Conservation (phyloP, 2,329 filamentous ascomycete species). For the Pseudocercospora pini-densiflorae region DNA sequence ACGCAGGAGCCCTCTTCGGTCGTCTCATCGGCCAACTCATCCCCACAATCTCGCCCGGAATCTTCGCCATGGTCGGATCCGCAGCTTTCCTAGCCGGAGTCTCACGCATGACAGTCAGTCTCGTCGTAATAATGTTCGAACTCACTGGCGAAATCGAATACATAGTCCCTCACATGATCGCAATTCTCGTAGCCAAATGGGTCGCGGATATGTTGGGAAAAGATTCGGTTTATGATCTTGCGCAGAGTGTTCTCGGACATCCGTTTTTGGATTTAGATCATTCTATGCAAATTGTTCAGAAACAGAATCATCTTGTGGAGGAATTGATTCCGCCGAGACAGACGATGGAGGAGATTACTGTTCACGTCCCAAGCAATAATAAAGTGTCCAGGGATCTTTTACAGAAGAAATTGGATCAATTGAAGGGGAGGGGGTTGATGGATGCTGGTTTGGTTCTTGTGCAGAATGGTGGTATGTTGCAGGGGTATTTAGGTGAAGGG, state of each 20-base stretch:
- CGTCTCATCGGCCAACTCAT: constrained; percentile 56
- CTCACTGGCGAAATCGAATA: constrained; percentile 64
- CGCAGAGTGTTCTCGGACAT: constrained; percentile 63
- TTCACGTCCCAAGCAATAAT: constrained; percentile 51
- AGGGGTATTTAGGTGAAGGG: constrained; percentile 60
- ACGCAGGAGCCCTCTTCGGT: constrained; percentile 63
- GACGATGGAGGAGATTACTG: constrained; percentile 62
- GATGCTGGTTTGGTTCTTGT: constrained; percentile 63
- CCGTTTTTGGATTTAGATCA: constrained; percentile 62
- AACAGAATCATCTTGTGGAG: constrained; percentile 46
- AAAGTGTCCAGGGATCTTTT: constrained; percentile 50
- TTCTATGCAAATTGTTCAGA: constrained; percentile 50
- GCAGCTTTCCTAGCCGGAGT: constrained; percentile 64
- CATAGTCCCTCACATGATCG: constrained; percentile 60
- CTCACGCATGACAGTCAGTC: constrained; percentile 61
- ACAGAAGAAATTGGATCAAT: constrained; percentile 50
- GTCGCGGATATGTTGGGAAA: constrained; percentile 58
- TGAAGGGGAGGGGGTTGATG: constrained; percentile 58
- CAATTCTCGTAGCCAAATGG: constrained; percentile 65
- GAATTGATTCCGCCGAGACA: constrained; percentile 57
- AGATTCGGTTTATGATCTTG: constrained; percentile 63
- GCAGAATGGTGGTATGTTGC: constrained; percentile 52
- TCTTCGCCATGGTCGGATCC: constrained; percentile 65
- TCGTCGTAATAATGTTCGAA: constrained; percentile 66
- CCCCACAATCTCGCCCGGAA: constrained; percentile 57